Conservation (phyloP, 2,329 filamentous ascomycete genomes). For the Botrytis galanthina region DNA sequence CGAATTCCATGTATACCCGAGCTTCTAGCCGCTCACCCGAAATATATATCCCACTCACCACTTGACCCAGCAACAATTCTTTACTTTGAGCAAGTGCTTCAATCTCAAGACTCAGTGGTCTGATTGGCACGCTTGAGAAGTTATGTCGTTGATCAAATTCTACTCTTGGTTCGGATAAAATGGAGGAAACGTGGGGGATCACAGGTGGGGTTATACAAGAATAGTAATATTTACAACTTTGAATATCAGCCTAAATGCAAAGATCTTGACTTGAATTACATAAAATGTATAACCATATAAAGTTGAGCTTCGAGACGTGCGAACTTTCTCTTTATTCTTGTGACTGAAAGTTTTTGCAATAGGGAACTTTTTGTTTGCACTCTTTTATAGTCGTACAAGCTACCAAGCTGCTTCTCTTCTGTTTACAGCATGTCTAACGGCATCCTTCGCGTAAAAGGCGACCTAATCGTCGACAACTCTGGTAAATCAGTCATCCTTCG, state of each 20-base stretch:
- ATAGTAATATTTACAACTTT: conserved; percentile 6
- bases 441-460: conserved; percentile 39
- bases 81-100: background rate
- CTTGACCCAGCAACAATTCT: background rate
- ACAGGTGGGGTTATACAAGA: conserved; percentile 10
- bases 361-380: background rate
- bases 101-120: background rate
- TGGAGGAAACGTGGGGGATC: background rate
- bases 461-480: conserved; percentile 40
- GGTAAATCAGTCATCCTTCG: conserved; percentile 41
- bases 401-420: background rate
- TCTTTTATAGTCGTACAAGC: background rate
- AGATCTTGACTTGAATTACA: background rate
- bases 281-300: background rate
- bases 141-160: conserved; percentile 1
- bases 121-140: conserved; percentile 8
- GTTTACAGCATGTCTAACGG: conserved; percentile 29
- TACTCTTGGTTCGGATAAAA: conserved; percentile 9
- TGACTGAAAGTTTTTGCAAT: background rate
- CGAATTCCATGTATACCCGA: background rate
- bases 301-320: background rate
- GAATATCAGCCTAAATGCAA: conserved; percentile 18
- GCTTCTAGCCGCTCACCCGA: background rate
- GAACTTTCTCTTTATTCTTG: background rate
- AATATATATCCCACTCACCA: background rate